phyloP scores from a whole-genome alignment of 495 filamentous ascomycete species.

The Xylaria grammica region DNA sequence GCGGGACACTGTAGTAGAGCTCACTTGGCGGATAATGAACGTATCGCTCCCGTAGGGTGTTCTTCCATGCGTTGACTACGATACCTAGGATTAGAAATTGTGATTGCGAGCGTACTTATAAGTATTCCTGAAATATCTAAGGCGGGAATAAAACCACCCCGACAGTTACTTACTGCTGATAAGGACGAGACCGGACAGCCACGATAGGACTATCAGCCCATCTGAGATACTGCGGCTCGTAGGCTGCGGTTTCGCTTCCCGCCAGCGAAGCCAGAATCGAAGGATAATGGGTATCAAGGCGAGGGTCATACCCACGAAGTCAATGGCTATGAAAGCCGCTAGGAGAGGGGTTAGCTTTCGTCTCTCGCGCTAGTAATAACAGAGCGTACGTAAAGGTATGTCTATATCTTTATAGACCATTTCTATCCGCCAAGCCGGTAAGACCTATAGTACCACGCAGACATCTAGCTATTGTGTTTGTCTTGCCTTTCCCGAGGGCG shows the following conservation, averaged over 20 bases:
- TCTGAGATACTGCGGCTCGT: constrained; percentile 35
- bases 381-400: constrained; percentile 24
- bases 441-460: background rate
- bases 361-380: background rate
- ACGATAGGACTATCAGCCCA: constrained; percentile 38
- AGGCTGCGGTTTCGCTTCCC: constrained; percentile 17
- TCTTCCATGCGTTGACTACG: constrained; percentile 42
- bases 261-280: constrained; percentile 36
- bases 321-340: constrained; percentile 43
- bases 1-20: constrained; percentile 29
- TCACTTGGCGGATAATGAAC: constrained; percentile 25
- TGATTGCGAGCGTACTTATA: background rate
- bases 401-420: constrained; percentile 28
- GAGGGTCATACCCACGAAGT: constrained; percentile 41
- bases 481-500: background rate
- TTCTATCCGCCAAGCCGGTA: background rate
- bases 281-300: constrained; percentile 38
- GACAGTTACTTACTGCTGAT: constrained; percentile 26
- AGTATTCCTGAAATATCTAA: too few relatives aligned
- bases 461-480: background rate
- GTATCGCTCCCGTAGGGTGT: constrained; percentile 33
- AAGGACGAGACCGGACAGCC: constrained; percentile 39
- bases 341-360: constrained; percentile 4
- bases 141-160: background rate
- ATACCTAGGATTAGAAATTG: background rate